A percentile compares a stretch with the other conserved stretches of the same genome.
These are phyloP conservation scores for Angomonas deanei DNA, from an alignment of 208 protist species.

Conservation along the genomic window DNA sequence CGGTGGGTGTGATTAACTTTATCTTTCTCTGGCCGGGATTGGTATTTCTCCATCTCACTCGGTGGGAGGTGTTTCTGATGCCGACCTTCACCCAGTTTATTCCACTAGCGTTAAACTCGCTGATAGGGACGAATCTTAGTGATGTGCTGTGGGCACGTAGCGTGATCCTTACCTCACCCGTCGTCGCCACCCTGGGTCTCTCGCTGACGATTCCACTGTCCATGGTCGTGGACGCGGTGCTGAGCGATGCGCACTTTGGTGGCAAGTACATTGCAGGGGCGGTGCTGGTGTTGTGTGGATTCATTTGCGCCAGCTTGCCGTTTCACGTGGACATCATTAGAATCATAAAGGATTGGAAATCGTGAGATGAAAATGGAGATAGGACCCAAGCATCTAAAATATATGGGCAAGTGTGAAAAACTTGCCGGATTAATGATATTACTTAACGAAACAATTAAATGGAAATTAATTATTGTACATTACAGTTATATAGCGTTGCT, in stretches of 20 bases:
- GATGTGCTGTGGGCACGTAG: constrained; percentile 89
- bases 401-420: too few relatives aligned
- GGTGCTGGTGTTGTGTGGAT: constrained; percentile 65
- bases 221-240: constrained; percentile 77
- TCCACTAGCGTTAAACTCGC: constrained; percentile 72
- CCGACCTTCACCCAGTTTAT: constrained; percentile 56
- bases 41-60: constrained; percentile 38
- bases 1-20: constrained; percentile 76
- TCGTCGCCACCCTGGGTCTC: constrained; percentile 86
- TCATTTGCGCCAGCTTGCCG: constrained; percentile 71
- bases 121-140: constrained; percentile 88
- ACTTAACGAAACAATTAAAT: not conserved
- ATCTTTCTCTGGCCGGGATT: constrained; percentile 73
- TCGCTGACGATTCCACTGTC: constrained; percentile 86
- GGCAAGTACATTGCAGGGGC: constrained; percentile 66
- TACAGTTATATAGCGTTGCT: not conserved
- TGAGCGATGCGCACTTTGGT: constrained; percentile 35
- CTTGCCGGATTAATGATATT: too few relatives aligned
- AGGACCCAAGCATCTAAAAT: too few relatives aligned
- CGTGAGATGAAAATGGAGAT: not conserved
- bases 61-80: constrained; percentile 61
- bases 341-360: constrained; percentile 1
- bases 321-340: constrained; percentile 10
- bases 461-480: not conserved
- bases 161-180: constrained; percentile 85